phyloP scores from a whole-genome alignment of 345 rosid species.

The Carallia pectinifolia region DNA sequence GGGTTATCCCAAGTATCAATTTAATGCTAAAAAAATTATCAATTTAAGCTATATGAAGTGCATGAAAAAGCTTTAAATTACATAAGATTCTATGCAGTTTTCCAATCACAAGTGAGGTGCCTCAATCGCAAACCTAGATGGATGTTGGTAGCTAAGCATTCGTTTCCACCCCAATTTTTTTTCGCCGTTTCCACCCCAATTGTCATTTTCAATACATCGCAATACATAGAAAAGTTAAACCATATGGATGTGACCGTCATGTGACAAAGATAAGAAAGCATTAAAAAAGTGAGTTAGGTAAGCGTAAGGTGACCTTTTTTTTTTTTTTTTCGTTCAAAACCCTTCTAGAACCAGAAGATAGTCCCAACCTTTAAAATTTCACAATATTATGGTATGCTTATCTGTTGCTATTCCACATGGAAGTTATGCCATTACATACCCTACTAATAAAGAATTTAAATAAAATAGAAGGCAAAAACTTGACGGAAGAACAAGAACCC shows the following conservation, averaged over 20 bases:
- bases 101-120: no score
- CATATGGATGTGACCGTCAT: background rate
- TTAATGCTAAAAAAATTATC: no score
- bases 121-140: background rate
- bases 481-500: background rate
- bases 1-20: no score
- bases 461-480: background rate
- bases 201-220: background rate
- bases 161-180: background rate
- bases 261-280: background rate
- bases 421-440: background rate
- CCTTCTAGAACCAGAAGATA: conserved; percentile 8
- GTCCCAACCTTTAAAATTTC: background rate
- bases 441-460: background rate
- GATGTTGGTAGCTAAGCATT: background rate
- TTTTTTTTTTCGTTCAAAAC: background rate
- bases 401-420: background rate
- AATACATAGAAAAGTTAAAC: background rate
- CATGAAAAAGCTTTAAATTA: no score
- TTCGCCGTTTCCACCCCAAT: background rate
- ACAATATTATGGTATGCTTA: no score
- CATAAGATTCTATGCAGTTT: no score
- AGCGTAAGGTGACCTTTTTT: background rate
- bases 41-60: no score
- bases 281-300: conserved; percentile 13